Base-by-base conservation (phyloP, 805 yeast genomes). In the Sugiyamaella chiloensis region DNA sequence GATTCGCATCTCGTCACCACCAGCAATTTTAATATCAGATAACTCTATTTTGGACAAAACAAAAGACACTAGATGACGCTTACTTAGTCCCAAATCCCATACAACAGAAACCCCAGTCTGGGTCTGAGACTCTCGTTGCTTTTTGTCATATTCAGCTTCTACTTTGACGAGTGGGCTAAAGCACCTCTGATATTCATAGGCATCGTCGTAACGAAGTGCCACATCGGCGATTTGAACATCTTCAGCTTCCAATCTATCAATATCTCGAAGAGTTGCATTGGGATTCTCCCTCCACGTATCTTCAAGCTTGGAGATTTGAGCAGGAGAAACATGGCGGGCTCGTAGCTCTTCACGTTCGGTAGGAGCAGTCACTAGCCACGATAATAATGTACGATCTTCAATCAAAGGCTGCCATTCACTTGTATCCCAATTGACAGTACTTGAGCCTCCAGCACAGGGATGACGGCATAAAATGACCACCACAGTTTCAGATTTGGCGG, bases 401-500 rank as follows among this genome's bases (percentile, higher is more conserved):
- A 90, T 86, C 47, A 90, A 69, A 0, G 96, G 77, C 59, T 84
- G 87, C 97, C 97, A 90, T 51, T 85, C 84, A 35, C 73, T 77
- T 0, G 90, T 82, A 58, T 88, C 96, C 97, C 96, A 90, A 58
- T 83, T 81, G 24, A 76, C 68, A 3, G 32, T 39, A 12, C 30
- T 24, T 3, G 31, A 17, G 23, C 48, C 44, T 3, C 32, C 21
- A 4, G 71, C 66, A 65, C 97, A 90, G 0, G 96, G 96, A 46
- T 87, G 71, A 47, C 97, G 79, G 66, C 97, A 90, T 41, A 90
- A 66, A 36, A 89, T 75, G 3, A 90, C 96, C 50, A 90, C 90
- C 31, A 88, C 89, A 3, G 89, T 81, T 55, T 87, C 95, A 50
- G 82, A 78, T 60, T 86, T 87, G 3, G 96, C 96, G 21, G 89